Base-by-base conservation (phyloP, 805 yeast genomes). In the Myxozyma sirexii region DNA sequence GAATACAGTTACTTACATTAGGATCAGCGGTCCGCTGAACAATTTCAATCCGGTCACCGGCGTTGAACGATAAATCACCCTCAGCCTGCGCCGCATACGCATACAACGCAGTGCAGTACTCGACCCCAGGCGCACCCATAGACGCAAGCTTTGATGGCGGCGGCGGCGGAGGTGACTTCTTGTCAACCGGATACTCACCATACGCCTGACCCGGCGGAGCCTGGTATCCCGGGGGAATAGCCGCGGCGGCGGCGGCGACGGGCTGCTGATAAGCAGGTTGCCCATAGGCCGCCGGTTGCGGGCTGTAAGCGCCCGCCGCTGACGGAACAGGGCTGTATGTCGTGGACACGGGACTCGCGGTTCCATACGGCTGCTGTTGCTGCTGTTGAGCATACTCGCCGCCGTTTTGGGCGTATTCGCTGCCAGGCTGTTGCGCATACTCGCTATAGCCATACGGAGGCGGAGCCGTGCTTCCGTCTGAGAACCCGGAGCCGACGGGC, bases 11-110 rank as follows among this genome's bases (percentile, higher is more conserved):
- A 49, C 54, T 21, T 23, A 49, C 54, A 69, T 90, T 90, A 54
- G 85, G 81, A 72, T 91, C 97, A 0, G 83, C 79, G 0, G 96
- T 87, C 70, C 90, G 85, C 71, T 90, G 88, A 2, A 91, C 83
- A 60, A 94, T 80, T 68, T 89, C 88, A 66, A 94, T 92, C 31
- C 84, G 81, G 21, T 92, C 87, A 23, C 98, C 99, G 0, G 96
- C 96, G 35, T 85, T 80, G 77, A 94, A 90, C 19, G 88, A 75
- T 70, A 94, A 79, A 71, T 94, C 99, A 23, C 98, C 98, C 33
- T 82, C 88, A 0, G 97, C 94, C 74, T 91, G 97, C 0, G 98
- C 97, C 7, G 86, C 77, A 74, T 90, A 93, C 70, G 92, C 97
- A 72, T 92, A 93, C 53, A 92, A 74, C 0, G 99, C 97, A 12